Evolutionary conservation across 2,329 filamentous ascomycete species (phyloP), one percentile per base, ranked within the genome.

Genomic region (Xylariaceae sp.): DNA sequence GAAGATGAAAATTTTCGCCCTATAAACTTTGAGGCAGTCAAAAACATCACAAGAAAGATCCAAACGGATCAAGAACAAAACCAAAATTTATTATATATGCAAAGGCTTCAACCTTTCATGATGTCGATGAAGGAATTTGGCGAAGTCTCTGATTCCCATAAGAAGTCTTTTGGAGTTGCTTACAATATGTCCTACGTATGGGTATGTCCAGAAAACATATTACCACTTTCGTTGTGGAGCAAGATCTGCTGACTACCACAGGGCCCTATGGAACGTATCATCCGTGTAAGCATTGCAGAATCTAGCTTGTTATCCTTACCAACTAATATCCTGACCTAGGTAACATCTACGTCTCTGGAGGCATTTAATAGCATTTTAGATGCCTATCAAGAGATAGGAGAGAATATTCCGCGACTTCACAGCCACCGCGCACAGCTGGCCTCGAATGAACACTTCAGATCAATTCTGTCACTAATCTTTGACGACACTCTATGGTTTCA

Each of bases 401-500:
- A 71, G 40, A 52, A 61, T 4, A 53, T 71, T 1, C 68, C 68
- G 8, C 49, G 66, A 4, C 48, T 72, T 1, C 11, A 44, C 6
- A 51, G 63, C 19, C 68, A 68, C 22, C 48, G 64, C 27, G 20
- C 40, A 6, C 40, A 66, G 0, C 66, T 70, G 42, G 42, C 45
- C 8, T 36, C 57, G 3, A 60, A 61, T 8, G 35, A 45, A 1
- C 40, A 65, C 12, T 63, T 72, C 58, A 45, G 51, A 4, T 38
- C 49, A 1, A 57, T 65, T 6, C 54, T 71, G 3, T 56, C 49
- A 17, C 16, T 62, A 14, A 65, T 71, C 5, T 71, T 66, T 37
- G 50, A 55, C 5, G 67, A 71, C 40, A 64, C 68, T 4, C 54
- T 71, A 0, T 61, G 65, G 2, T 71, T 71, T 43, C 67, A 71